Evolutionary conservation across 495 filamentous ascomycete species (phyloP).

Genomic region (Neurospora tetrasperma): DNA sequence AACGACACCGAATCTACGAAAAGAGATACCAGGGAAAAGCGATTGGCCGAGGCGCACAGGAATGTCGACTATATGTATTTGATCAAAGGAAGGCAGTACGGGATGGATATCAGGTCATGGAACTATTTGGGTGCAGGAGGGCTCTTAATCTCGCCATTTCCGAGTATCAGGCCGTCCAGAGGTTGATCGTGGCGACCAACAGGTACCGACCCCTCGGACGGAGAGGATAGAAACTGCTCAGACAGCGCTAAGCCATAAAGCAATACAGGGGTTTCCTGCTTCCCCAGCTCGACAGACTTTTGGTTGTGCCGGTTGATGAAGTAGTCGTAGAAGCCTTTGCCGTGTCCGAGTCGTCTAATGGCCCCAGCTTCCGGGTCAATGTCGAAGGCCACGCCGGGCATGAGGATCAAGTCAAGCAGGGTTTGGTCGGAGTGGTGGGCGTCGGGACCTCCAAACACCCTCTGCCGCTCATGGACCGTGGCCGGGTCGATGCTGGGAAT

Average conservation of each 20-base stretch:
- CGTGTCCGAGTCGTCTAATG: conserved; percentile 78
- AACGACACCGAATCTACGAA: conserved; percentile 4
- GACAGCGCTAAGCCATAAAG: conserved; percentile 78
- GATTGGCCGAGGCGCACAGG: conserved; percentile 8
- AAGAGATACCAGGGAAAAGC: conserved; percentile 12
- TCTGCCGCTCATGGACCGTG: conserved; percentile 51
- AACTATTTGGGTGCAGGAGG: conserved; percentile 2
- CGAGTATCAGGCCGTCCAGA: conserved; percentile 36
- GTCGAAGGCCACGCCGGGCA: conserved; percentile 95
- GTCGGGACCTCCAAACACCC: conserved; percentile 53
- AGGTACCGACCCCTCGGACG: conserved; percentile 29
- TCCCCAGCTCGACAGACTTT: conserved; percentile 29
- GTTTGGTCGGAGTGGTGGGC: conserved; percentile 36
- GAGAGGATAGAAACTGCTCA: conserved; percentile 65
- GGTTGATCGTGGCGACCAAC: conserved; percentile 35
- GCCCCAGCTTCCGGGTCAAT: conserved; percentile 30
- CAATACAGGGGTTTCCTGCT: conserved; percentile 36
- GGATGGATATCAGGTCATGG: background rate
- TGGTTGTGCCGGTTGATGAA: conserved; percentile 66
- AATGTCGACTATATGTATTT: conserved; percentile 3
- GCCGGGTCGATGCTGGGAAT: conserved; percentile 67
- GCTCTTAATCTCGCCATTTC: conserved; percentile 34
- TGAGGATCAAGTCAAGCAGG: conserved; percentile 68
- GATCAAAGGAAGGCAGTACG: background rate
- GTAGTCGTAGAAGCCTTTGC: conserved; percentile 94